Evolutionary conservation across 371 early-diverging fungal genomes (phyloP).

Genomic region (Umbelopsis sp.): DNA sequence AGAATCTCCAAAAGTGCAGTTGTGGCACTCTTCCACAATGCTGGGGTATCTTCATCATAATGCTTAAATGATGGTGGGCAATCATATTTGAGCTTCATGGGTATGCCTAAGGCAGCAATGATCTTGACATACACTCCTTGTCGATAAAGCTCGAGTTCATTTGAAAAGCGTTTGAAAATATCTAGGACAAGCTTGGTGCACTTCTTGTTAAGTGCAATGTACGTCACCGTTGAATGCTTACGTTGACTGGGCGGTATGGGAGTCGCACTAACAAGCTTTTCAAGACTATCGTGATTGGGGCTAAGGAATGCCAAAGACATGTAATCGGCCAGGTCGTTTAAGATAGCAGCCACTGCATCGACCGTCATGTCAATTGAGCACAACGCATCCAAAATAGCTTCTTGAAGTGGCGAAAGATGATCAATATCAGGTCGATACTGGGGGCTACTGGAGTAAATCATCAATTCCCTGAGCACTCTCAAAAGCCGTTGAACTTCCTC

Average conservation of each 20-base stretch:
- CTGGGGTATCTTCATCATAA: constrained; percentile 69
- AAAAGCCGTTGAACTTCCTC: constrained; percentile 61
- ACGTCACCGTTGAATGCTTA: constrained; percentile 57
- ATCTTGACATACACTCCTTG: constrained; percentile 72
- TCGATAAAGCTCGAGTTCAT: constrained; percentile 58
- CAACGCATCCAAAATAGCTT: constrained; percentile 57
- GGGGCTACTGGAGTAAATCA: constrained; percentile 59
- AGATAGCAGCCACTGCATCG: constrained; percentile 47
- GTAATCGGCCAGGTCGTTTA: constrained; percentile 53
- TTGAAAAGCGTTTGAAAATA: constrained; percentile 59
- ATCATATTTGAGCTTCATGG: constrained; percentile 78
- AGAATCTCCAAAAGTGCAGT: constrained; percentile 68
- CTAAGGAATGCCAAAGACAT: constrained; percentile 58
- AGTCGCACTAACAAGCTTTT: constrained; percentile 20
- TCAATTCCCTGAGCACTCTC: constrained; percentile 57
- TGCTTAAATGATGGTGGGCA: constrained; percentile 77
- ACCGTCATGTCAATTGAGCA: constrained; percentile 44
- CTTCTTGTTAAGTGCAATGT: constrained; percentile 77
- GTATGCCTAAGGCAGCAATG: constrained; percentile 66
- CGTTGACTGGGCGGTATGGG: constrained; percentile 44
- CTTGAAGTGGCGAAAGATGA: constrained; percentile 60
- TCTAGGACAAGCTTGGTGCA: constrained; percentile 60
- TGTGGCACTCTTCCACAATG: constrained; percentile 74
- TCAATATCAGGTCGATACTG: constrained; percentile 60
- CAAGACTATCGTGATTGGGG: constrained; percentile 31